Conservation (phyloP, 78 protist species). For the Dictyostelium citrinum region DNA sequence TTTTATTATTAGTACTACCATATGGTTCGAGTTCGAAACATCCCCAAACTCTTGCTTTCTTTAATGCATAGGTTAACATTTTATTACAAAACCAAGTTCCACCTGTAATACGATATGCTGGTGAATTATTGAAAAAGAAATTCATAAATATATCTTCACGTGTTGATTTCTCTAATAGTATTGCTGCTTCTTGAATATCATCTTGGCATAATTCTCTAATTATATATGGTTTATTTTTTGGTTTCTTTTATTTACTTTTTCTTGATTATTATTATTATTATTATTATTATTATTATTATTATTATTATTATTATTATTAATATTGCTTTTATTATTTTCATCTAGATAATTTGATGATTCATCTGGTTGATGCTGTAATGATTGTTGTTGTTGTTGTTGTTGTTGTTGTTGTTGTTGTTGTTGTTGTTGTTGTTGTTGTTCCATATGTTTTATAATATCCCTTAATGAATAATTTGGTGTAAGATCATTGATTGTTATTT, state of each 20-base stretch:
- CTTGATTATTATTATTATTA: not conserved
- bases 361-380: not conserved
- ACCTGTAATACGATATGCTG: constrained; percentile 1
- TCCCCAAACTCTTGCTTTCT: constrained; percentile 63
- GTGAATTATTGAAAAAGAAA: constrained; percentile 14
- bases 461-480: constrained; percentile 56
- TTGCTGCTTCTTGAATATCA: not conserved
- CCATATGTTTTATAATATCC: not conserved
- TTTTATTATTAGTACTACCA: not conserved
- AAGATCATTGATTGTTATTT: not conserved
- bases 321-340: not conserved
- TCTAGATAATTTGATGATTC: not conserved
- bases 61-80: constrained; percentile 54
- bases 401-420: not conserved
- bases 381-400: not conserved
- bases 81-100: constrained; percentile 29
- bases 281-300: not conserved
- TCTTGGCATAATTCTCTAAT: constrained; percentile 28
- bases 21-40: not conserved
- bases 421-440: not conserved
- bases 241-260: not conserved
- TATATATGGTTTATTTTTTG: not conserved
- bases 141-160: constrained; percentile 35
- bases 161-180: constrained; percentile 6
- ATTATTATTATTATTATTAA: not conserved